Percentiles rank a stretch among this genome's conserved stretches.
Evolutionary conservation across 768 basidiomycete genomes (phyloP).

Genomic region (Mycena indigotica): DNA sequence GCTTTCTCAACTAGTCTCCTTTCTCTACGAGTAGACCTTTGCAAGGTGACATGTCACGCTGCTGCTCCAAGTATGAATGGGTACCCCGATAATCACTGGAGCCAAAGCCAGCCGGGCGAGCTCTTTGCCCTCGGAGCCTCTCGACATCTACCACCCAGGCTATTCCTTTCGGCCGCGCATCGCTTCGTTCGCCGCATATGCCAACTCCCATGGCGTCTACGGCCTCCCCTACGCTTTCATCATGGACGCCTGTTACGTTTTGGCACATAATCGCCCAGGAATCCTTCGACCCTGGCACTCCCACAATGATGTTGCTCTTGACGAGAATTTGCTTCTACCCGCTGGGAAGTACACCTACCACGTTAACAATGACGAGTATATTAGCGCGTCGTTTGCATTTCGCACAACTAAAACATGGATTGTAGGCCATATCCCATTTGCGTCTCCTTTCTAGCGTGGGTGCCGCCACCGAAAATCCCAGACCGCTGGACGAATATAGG

Average conservation of each 20-base stretch:
- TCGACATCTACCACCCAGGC: constrained; percentile 7
- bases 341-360: constrained; percentile 8
- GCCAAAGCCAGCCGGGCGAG: too few species aligned
- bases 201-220: not conserved
- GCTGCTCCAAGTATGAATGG: too few species aligned
- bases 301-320: not conserved
- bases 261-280: constrained; percentile 8
- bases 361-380: not conserved
- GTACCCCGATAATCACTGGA: too few species aligned
- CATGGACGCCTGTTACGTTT: constrained; percentile 4
- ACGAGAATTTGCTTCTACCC: not conserved
- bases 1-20: too few species aligned
- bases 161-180: not conserved
- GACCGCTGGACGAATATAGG: constrained; percentile 9
- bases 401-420: not conserved
- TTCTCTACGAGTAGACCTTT: too few species aligned
- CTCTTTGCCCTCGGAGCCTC: too few species aligned
- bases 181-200: not conserved
- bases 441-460: constrained; percentile 6
- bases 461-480: not conserved
- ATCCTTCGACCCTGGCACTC: not conserved
- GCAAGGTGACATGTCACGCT: too few species aligned
- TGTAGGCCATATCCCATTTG: constrained; percentile 1
- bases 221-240: constrained; percentile 7
- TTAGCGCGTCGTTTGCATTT: constrained; percentile 1